Percentiles rank a stretch among this genome's conserved stretches.
These are phyloP conservation scores for Holtermannia corniformis DNA, from an alignment of 768 basidiomycete genomes.

Conservation along the genomic window DNA sequence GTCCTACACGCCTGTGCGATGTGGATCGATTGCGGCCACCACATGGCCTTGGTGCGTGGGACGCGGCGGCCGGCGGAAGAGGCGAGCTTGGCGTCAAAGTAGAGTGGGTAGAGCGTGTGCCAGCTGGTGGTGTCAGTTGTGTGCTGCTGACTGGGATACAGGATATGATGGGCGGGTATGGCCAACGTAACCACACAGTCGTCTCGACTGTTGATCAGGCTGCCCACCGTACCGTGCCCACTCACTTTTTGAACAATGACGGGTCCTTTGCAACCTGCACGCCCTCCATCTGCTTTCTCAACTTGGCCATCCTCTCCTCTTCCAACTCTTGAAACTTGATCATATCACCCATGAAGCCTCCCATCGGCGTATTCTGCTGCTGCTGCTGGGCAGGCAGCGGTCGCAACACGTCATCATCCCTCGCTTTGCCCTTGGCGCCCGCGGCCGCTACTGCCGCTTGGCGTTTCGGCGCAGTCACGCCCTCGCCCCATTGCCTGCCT, in stretches of 20 bases:
- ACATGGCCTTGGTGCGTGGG: conserved; percentile 63
- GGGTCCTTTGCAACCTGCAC: conserved; percentile 25
- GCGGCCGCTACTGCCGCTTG: conserved; percentile 6
- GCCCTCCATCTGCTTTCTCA: conserved; percentile 34
- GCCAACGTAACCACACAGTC: conserved; percentile 33
- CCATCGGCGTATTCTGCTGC: conserved; percentile 34
- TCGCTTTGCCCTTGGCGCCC: conserved; percentile 11
- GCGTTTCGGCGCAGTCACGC: conserved; percentile 8
- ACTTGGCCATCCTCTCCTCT: conserved; percentile 28
- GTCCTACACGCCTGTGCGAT: conserved; percentile 74
- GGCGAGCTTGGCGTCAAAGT: conserved; percentile 88
- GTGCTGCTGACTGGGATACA: conserved; percentile 77
- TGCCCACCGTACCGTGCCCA: conserved; percentile 1
- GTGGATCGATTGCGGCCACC: conserved; percentile 93
- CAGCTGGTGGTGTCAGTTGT: conserved; percentile 54
- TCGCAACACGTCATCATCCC: conserved; percentile 13
- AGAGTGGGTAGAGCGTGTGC: conserved; percentile 94
- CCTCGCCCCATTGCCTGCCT: conserved; percentile 29
- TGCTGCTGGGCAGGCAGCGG: conserved; percentile 9
- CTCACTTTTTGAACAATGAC: conserved; percentile 33
- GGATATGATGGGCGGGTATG: conserved; percentile 48
- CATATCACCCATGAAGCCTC: conserved; percentile 42
- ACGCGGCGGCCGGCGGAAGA: conserved; percentile 78
- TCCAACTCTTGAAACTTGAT: conserved; percentile 38
- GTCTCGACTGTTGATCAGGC: background rate